A percentile compares a stretch with the other conserved stretches of the same genome.
Conservation (phyloP, 2,329 filamentous ascomycete species). For the Fusarium dimerum region DNA sequence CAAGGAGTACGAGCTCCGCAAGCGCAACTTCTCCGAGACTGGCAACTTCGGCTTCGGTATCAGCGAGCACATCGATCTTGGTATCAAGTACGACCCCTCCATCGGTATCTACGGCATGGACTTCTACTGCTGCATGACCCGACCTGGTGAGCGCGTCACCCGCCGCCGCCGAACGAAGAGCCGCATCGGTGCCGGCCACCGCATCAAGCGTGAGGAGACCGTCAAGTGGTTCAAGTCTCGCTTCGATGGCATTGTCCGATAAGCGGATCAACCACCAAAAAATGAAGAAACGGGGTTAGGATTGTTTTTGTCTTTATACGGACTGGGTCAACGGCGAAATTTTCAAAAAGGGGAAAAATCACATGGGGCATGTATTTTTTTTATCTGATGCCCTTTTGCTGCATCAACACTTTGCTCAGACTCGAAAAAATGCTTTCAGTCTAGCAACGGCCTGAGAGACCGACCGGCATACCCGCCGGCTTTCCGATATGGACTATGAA, state of each 20-base stretch:
- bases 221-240: constrained; percentile 91
- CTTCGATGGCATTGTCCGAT: constrained; percentile 99
- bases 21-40: constrained; percentile 99
- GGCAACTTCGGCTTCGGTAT: constrained; percentile 99
- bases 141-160: constrained; percentile 95
- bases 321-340: constrained; percentile 43
- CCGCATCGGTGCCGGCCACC: constrained; percentile 84
- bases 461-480: constrained; percentile 68
- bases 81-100: constrained; percentile 99
- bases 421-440: constrained; percentile 48
- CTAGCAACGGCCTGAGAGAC: constrained; percentile 72
- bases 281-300: constrained; percentile 17
- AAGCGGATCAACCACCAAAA: constrained; percentile 49
- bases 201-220: constrained; percentile 92
- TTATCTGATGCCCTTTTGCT: constrained; percentile 43
- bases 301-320: constrained; percentile 32
- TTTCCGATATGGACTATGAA: constrained; percentile 46
- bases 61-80: constrained; percentile 99
- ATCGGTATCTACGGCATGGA: constrained; percentile 99
- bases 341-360: constrained; percentile 34
- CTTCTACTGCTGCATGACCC: constrained; percentile 99
- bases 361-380: constrained; percentile 41
- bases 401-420: constrained; percentile 45
- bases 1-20: constrained; percentile 99
- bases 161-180: constrained; percentile 90